phyloP scores from a whole-genome alignment of 2,329 filamentous ascomycete genomes.

The Epichloe coenophiala region DNA sequence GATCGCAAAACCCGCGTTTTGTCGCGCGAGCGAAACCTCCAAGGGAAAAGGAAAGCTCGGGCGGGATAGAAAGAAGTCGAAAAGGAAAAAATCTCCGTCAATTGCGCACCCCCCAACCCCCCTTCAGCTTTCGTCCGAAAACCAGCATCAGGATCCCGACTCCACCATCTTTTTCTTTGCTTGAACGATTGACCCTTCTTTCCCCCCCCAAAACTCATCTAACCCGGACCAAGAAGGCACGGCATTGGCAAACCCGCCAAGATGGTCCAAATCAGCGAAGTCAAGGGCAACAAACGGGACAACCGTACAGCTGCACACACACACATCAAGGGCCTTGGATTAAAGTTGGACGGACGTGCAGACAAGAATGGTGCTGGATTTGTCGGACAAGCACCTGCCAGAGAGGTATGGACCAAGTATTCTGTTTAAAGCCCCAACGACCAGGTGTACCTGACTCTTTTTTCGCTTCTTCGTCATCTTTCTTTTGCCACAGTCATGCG shows the following conservation, averaged over 20 bases:
- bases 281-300: slow-evolving; percentile 88
- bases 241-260: slow-evolving; percentile 20
- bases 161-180: neutral
- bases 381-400: slow-evolving; percentile 73
- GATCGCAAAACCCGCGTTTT: neutral
- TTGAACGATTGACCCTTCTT: neutral
- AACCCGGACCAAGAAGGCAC: neutral
- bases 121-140: too few species aligned
- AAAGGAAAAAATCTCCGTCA: neutral
- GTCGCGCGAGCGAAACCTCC: neutral
- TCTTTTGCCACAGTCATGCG: slow-evolving; percentile 55
- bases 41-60: neutral
- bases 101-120: neutral
- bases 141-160: too few species aligned
- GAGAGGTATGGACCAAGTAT: slow-evolving; percentile 51
- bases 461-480: neutral
- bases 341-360: slow-evolving; percentile 74
- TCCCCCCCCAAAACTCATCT: neutral
- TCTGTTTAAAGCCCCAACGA: slow-evolving; percentile 7
- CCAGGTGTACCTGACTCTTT: neutral
- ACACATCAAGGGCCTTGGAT: slow-evolving; percentile 89
- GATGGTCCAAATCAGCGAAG: slow-evolving; percentile 87
- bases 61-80: neutral
- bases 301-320: slow-evolving; percentile 94
- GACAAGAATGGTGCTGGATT: slow-evolving; percentile 73